A percentile compares a stretch with the other conserved stretches of the same genome.
Evolutionary conservation across 1,284 basidiomycete species (phyloP).

Genomic region (Golubevia sp.): DNA sequence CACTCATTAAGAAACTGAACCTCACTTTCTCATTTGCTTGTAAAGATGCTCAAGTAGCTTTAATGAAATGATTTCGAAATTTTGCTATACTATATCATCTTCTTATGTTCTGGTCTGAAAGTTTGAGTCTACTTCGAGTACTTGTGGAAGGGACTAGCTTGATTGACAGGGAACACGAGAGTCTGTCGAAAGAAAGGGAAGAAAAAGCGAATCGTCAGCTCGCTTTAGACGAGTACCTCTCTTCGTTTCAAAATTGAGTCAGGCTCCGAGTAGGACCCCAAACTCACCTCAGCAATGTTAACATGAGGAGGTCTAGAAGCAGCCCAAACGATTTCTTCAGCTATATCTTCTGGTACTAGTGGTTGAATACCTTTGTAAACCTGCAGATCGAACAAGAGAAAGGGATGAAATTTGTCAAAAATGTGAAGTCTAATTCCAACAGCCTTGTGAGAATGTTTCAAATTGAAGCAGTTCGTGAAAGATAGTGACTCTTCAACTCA

Average conservation of each 20-base stretch:
- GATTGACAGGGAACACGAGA: conserved; percentile 47
- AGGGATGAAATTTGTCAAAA: no score
- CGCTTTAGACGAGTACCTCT: no score
- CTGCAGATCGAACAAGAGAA: conserved; percentile 8
- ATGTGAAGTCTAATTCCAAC: no score
- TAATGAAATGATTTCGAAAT: no score
- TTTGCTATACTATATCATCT: no score
- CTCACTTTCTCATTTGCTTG: neutral
- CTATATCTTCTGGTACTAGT: conserved; percentile 63
- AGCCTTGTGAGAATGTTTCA: conserved; percentile 75
- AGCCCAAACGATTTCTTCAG: conserved; percentile 96
- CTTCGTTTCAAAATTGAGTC: no score
- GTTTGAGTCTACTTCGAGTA: no score
- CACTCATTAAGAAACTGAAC: neutral
- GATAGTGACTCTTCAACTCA: conserved; percentile 61
- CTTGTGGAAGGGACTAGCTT: conserved; percentile 51
- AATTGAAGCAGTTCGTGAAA: conserved; percentile 17
- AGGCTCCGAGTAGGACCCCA: no score
- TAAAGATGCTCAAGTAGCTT: neutral
- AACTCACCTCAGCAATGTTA: conserved; percentile 46
- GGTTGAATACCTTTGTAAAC: conserved; percentile 55
- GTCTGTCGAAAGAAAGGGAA: no score
- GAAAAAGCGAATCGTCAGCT: no score
- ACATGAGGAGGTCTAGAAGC: conserved; percentile 70
- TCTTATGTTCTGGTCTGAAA: no score